Evolutionary conservation across 2,329 filamentous ascomycete genomes (phyloP).

Genomic region (Rhytidhysteron rufulum): DNA sequence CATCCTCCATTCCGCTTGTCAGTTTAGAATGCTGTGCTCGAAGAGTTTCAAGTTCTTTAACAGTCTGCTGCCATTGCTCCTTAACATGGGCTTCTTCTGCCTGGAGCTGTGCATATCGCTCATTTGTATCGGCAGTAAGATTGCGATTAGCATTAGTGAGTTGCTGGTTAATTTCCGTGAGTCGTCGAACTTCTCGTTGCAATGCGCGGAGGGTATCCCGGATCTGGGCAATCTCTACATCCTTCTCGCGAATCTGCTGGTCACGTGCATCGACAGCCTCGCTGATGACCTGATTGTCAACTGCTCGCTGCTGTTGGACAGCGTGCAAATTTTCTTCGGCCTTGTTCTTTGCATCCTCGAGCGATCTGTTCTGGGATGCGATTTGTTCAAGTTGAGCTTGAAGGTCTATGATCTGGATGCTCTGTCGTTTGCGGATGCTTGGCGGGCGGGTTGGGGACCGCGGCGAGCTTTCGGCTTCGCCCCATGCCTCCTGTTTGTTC

Average conservation of each 20-base stretch:
- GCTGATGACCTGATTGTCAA: slow-evolving; percentile 45
- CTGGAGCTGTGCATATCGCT: slow-evolving; percentile 65
- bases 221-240: slow-evolving; percentile 80
- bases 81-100: slow-evolving; percentile 57
- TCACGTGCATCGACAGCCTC: slow-evolving; percentile 62
- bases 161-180: slow-evolving; percentile 78
- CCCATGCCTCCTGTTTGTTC: slow-evolving; percentile 88
- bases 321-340: slow-evolving; percentile 63
- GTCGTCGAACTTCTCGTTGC: slow-evolving; percentile 73
- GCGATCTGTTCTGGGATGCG: slow-evolving; percentile 74
- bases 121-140: slow-evolving; percentile 70
- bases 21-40: slow-evolving; percentile 61
- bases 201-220: slow-evolving; percentile 74
- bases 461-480: slow-evolving; percentile 84
- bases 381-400: slow-evolving; percentile 82
- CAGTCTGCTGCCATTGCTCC: slow-evolving; percentile 55
- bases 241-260: slow-evolving; percentile 71
- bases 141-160: slow-evolving; percentile 74
- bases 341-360: slow-evolving; percentile 67
- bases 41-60: slow-evolving; percentile 66
- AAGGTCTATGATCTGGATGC: slow-evolving; percentile 90
- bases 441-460: slow-evolving; percentile 90
- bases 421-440: slow-evolving; percentile 94
- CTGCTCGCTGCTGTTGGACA: slow-evolving; percentile 51
- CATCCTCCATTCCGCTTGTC: slow-evolving; percentile 59